These are phyloP conservation scores for Cordyceps pruinosa DNA, from an alignment of 2,329 filamentous ascomycete species.

Conservation along the genomic window DNA sequence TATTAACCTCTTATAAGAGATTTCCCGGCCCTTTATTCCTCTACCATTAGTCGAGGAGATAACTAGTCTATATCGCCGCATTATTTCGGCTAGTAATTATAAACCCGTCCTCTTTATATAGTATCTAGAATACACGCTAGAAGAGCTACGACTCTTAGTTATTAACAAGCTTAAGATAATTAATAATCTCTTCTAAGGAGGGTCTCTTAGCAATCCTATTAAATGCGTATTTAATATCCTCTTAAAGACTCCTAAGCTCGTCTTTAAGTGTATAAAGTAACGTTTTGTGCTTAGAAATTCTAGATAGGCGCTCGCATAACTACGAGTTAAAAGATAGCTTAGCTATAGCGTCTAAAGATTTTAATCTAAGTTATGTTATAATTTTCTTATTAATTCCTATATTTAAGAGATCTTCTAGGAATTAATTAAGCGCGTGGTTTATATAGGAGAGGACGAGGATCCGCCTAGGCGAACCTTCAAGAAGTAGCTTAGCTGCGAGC, in stretches of 20 bases:
- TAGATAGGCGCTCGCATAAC: background rate
- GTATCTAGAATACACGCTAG: slow-evolving; percentile 6
- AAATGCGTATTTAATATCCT: background rate
- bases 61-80: slow-evolving; percentile 22
- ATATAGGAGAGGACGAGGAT: slow-evolving; percentile 63
- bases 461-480: slow-evolving; percentile 43
- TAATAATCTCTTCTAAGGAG: background rate
- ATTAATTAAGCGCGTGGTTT: slow-evolving; percentile 60
- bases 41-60: slow-evolving; percentile 50
- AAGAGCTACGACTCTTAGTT: background rate
- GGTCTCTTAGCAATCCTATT: background rate
- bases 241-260: background rate
- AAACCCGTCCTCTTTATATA: slow-evolving; percentile 2
- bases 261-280: background rate
- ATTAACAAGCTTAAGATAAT: slow-evolving; percentile 12
- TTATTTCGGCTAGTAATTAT: background rate
- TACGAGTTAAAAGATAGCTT: slow-evolving; percentile 31
- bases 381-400: slow-evolving; percentile 42
- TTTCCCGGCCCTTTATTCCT: slow-evolving; percentile 37
- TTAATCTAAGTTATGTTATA: slow-evolving; percentile 59
- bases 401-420: slow-evolving; percentile 55
- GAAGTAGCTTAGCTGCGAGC: slow-evolving; percentile 49
- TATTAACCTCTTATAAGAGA: background rate
- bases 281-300: background rate
- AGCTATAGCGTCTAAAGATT: slow-evolving; percentile 43